These are phyloP conservation scores for Anthostomella pinea DNA, from an alignment of 2,329 filamentous ascomycete species.

Conservation along the genomic window DNA sequence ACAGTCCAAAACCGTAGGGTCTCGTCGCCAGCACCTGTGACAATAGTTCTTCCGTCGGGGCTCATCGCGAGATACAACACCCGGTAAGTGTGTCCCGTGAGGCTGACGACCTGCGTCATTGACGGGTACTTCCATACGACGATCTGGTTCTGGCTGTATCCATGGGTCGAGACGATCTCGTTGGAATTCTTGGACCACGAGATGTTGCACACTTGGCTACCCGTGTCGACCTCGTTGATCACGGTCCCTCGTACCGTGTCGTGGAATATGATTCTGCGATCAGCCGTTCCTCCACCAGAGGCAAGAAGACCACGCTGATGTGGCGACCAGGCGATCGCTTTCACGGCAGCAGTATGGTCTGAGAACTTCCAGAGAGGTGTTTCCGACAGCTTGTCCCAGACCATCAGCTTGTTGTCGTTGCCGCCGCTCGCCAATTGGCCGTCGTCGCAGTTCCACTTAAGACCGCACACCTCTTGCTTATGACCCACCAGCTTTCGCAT, in stretches of 20 bases:
- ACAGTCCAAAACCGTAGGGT: slow-evolving; percentile 96
- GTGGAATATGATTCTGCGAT: slow-evolving; percentile 96
- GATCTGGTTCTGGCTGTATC: slow-evolving; percentile 97
- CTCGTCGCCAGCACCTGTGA: slow-evolving; percentile 95
- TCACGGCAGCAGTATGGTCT: slow-evolving; percentile 93
- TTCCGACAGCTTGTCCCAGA: slow-evolving; percentile 95
- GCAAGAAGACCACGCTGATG: slow-evolving; percentile 94
- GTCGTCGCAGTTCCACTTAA: slow-evolving; percentile 97
- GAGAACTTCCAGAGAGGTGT: slow-evolving; percentile 91
- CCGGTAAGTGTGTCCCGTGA: slow-evolving; percentile 95
- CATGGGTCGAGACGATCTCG: slow-evolving; percentile 95
- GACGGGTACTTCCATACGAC: slow-evolving; percentile 99
- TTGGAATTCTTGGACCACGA: slow-evolving; percentile 98
- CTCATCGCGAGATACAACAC: slow-evolving; percentile 97
- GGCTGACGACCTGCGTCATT: slow-evolving; percentile 93
- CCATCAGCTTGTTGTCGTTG: slow-evolving; percentile 98
- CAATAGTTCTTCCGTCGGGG: slow-evolving; percentile 87
- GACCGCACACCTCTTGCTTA: slow-evolving; percentile 95
- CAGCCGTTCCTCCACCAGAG: slow-evolving; percentile 91
- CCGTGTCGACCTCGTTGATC: slow-evolving; percentile 89
- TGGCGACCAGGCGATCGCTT: slow-evolving; percentile 96
- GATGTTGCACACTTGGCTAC: slow-evolving; percentile 97
- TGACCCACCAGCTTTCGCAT: slow-evolving; percentile 84
- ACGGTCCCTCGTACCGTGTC: slow-evolving; percentile 82
- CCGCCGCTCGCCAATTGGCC: slow-evolving; percentile 92